These are phyloP conservation scores for Cichorium intybus DNA, from an alignment of 140 eudicot species.

Conservation along the genomic window DNA sequence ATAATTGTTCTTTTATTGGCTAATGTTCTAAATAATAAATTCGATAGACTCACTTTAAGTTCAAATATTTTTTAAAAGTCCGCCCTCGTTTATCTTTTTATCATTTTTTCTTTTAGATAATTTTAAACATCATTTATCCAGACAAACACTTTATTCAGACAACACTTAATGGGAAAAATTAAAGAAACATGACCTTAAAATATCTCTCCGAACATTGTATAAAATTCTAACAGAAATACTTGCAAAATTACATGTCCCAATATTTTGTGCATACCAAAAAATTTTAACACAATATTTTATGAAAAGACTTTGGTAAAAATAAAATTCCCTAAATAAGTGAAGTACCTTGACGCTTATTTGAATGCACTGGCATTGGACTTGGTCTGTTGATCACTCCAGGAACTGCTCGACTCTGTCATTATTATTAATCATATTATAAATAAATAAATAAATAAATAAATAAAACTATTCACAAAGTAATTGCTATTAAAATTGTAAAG, in stretches of 20 bases:
- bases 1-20: background rate
- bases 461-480: background rate
- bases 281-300: background rate
- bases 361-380: conserved; percentile 41
- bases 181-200: background rate
- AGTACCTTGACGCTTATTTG: conserved; percentile 62
- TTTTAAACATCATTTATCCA: background rate
- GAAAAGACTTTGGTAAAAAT: too few species aligned
- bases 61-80: too few species aligned
- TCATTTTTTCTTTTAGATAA: background rate
- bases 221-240: background rate
- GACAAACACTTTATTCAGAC: background rate
- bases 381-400: conserved; percentile 53
- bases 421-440: conserved; percentile 11
- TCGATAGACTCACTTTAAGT: too few species aligned
- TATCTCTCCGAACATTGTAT: conserved; percentile 1
- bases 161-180: background rate
- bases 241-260: conserved; percentile 10
- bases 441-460: background rate
- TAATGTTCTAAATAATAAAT: background rate
- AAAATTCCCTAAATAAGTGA: conserved; percentile 14
- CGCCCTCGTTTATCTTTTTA: background rate
- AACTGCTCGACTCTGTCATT: conserved; percentile 50
- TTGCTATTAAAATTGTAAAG: background rate
- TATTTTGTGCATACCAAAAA: conserved; percentile 4